Conservation (phyloP, 148 eudicot genomes). For the Amaranthus cruentus region DNA sequence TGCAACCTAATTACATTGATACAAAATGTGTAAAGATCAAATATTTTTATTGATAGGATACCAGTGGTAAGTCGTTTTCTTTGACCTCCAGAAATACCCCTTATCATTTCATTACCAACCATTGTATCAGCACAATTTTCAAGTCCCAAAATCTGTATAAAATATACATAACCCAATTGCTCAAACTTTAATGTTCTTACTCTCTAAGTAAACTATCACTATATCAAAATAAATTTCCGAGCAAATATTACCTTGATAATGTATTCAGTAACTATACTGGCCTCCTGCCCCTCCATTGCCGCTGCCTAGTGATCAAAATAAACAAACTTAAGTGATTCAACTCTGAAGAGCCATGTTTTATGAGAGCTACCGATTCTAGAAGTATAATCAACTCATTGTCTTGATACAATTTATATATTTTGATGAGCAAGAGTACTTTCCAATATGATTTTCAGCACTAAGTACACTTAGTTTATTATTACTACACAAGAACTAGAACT, state of each 20-base stretch:
- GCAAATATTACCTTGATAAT: conserved; percentile 56
- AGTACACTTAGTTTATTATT: too few relatives aligned
- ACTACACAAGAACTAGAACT: too few relatives aligned
- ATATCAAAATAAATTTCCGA: neutral
- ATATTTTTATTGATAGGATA: conserved; percentile 10
- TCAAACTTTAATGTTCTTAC: neutral
- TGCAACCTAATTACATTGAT: neutral
- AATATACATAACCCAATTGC: neutral
- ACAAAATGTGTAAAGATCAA: neutral
- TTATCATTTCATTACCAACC: conserved; percentile 73
- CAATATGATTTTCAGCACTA: too few relatives aligned
- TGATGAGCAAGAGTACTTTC: too few relatives aligned
- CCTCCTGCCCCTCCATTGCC: conserved; percentile 66
- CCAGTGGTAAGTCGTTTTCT: conserved; percentile 81
- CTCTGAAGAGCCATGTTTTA: neutral
- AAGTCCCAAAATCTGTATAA: conserved; percentile 70
- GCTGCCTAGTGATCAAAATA: conserved; percentile 45
- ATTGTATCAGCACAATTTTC: conserved; percentile 79
- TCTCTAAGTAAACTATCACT: neutral
- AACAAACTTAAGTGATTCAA: neutral
- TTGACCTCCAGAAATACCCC: conserved; percentile 93
- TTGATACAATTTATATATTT: too few relatives aligned
- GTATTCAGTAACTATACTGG: conserved; percentile 71
- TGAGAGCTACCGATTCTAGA: too few relatives aligned
- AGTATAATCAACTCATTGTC: too few relatives aligned